Conservation (phyloP, 768 basidiomycete genomes). For the Rhodosporidiobolus odoratus region DNA sequence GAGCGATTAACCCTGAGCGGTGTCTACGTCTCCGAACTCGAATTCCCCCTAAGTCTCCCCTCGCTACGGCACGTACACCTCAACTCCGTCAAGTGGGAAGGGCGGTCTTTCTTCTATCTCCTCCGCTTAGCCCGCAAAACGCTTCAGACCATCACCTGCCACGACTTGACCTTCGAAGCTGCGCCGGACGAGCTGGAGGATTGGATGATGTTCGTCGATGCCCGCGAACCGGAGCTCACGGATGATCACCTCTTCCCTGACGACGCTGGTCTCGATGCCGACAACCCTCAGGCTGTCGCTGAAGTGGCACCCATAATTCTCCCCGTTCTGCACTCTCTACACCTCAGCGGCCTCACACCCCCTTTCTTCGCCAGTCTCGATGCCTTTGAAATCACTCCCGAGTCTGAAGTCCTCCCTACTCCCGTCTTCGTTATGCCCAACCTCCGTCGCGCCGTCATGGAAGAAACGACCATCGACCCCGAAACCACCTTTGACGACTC, state of each 20-base stretch:
- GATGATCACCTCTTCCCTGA: conserved; percentile 13
- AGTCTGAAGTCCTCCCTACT: conserved; percentile 8
- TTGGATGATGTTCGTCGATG: conserved; percentile 3
- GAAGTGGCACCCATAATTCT: conserved; percentile 18
- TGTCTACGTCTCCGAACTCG: background rate
- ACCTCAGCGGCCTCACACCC: background rate
- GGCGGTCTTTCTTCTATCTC: conserved; percentile 12
- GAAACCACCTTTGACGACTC: background rate
- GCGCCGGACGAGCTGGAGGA: background rate
- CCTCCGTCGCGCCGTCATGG: background rate
- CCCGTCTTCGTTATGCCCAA: conserved; percentile 28
- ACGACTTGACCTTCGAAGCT: background rate
- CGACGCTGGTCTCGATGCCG: background rate
- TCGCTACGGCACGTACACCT: background rate
- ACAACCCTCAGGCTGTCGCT: background rate
- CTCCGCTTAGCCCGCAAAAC: conserved; percentile 24
- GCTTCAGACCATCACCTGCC: background rate
- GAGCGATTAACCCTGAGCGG: background rate
- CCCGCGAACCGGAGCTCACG: conserved; percentile 4
- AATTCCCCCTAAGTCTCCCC: conserved; percentile 5
- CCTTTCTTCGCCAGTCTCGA: conserved; percentile 24
- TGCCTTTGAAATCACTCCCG: background rate
- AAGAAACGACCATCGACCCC: conserved; percentile 3
- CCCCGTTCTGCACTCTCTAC: background rate
- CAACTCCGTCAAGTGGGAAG: conserved; percentile 1